Base-by-base conservation (phyloP, 2,329 filamentous ascomycete genomes). In the Uncinocarpus reesii region DNA sequence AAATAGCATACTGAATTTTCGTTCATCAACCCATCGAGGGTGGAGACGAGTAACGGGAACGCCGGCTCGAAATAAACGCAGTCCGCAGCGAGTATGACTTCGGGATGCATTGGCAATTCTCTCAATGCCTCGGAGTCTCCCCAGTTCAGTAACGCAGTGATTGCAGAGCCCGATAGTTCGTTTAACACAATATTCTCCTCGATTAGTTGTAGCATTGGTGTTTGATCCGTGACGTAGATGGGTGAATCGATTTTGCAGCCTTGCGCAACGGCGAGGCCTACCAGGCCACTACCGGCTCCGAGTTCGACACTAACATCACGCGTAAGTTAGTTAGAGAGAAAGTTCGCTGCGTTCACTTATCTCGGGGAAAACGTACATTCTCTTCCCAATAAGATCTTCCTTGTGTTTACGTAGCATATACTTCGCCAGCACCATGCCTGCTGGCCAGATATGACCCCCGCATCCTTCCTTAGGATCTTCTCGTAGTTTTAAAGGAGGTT, bases 31-130 rank as follows among this genome's bases (percentile, higher is more conserved):
- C 85, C 80, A 51, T 77, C 72, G 55, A 96, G 70, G 4, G 90
- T 96, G 54, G 80, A 71, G 60, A 92, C 76, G 40, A 98, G 75
- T 28, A 95, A 73, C 24, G 90, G 89, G 61, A 96, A 96, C 1
- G 92, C 86, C 2, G 90, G 88, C 66, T 96, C 92, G 65, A 94
- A 94, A 71, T 96, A 98, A 42, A 95, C 88, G 67, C 90, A 96
- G 65, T 96, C 92, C 34, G 89, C 90, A 2, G 92, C 92, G n/a
- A 96, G 76, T 48, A 98, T 81, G 48, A 95, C 73, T 58, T 89
- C 80, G 15, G 88, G 86, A 73, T 71, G 47, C 73, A 55, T 46
- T 18, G 65, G 65, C 28, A 69, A 62, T 43, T 71, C 53, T 48
- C 57, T 46, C 50, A 65, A 47, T 52, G 68, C 62, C 26, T 63